Conservation (phyloP, 2,329 filamentous ascomycete genomes). For the Epichloe gansuensis region DNA sequence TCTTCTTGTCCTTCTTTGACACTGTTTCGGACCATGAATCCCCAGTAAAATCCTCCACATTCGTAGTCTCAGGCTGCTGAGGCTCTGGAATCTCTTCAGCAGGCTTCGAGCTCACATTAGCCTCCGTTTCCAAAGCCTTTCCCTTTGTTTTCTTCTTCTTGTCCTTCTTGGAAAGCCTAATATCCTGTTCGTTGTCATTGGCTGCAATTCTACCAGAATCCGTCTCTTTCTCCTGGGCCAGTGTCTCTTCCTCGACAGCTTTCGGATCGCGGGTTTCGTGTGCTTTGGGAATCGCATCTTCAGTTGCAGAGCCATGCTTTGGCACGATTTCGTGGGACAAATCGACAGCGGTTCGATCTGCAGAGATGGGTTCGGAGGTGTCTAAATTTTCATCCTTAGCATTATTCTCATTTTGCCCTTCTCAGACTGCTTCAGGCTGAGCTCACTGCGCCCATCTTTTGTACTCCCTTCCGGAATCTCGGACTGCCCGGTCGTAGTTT, state of each 20-base stretch:
- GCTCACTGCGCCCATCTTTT: slow-evolving; percentile 19
- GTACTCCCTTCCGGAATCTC: slow-evolving; percentile 13
- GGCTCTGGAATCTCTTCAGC: slow-evolving; percentile 4
- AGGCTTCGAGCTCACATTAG: slow-evolving; percentile 8
- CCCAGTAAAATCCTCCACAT: slow-evolving; percentile 1
- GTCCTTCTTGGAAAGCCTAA: slow-evolving; percentile 14
- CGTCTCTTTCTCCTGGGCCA: neutral
- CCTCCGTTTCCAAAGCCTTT: slow-evolving; percentile 7
- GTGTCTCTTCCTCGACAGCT: neutral
- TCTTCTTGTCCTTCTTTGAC: slow-evolving; percentile 19
- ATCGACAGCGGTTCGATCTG: neutral
- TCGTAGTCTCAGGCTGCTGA: slow-evolving; percentile 7
- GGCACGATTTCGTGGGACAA: neutral
- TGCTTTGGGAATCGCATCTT: neutral
- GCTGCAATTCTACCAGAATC: slow-evolving; percentile 4
- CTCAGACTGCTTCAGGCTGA: slow-evolving; percentile 17
- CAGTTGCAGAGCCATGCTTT: slow-evolving; percentile 1
- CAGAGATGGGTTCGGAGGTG: slow-evolving; percentile 15
- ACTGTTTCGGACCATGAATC: slow-evolving; percentile 7
- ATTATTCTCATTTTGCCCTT: slow-evolving; percentile 24
- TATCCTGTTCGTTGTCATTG: slow-evolving; percentile 5
- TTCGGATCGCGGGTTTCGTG: neutral
- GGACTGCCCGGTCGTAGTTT: neutral
- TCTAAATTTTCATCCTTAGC: slow-evolving; percentile 20
- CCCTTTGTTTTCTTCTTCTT: slow-evolving; percentile 19